phyloP scores from a whole-genome alignment of 495 filamentous ascomycete species.

The Mycothermus thermophilus region DNA sequence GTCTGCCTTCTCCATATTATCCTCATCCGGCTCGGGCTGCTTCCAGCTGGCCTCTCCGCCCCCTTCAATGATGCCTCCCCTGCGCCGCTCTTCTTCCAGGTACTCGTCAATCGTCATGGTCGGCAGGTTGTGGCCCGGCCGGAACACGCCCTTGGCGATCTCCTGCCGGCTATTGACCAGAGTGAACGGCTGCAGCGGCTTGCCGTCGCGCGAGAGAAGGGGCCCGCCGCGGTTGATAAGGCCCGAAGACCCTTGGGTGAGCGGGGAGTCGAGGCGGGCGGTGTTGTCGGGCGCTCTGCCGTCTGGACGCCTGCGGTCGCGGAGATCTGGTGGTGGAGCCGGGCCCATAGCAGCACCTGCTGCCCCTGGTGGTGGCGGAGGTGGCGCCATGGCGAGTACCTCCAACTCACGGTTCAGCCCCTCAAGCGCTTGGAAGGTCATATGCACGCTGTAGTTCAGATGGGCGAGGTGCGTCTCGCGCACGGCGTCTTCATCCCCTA shows the following conservation, averaged over 20 bases:
- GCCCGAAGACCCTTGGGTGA: slow-evolving; percentile 20
- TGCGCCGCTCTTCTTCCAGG: slow-evolving; percentile 72
- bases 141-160: slow-evolving; percentile 72
- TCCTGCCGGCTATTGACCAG: slow-evolving; percentile 64
- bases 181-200: slow-evolving; percentile 84
- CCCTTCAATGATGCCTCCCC: slow-evolving; percentile 85
- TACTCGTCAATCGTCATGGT: slow-evolving; percentile 99
- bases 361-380: neutral
- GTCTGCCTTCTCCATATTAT: slow-evolving; percentile 73
- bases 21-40: slow-evolving; percentile 66
- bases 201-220: slow-evolving; percentile 66
- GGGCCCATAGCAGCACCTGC: neutral
- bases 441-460: slow-evolving; percentile 56
- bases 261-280: slow-evolving; percentile 58
- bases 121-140: slow-evolving; percentile 79
- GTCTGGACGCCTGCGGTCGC: slow-evolving; percentile 23
- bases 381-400: slow-evolving; percentile 60
- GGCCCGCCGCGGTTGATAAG: slow-evolving; percentile 51
- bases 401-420: slow-evolving; percentile 69
- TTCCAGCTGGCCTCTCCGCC: slow-evolving; percentile 69
- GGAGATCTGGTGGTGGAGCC: slow-evolving; percentile 32
- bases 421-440: slow-evolving; percentile 74
- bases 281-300: slow-evolving; percentile 35
- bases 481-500: slow-evolving; percentile 59
- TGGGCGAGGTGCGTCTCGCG: slow-evolving; percentile 67